Evolutionary conservation across 2,329 filamentous ascomycete genomes (phyloP).

Genomic region (Aspergillus thermomutatus): DNA sequence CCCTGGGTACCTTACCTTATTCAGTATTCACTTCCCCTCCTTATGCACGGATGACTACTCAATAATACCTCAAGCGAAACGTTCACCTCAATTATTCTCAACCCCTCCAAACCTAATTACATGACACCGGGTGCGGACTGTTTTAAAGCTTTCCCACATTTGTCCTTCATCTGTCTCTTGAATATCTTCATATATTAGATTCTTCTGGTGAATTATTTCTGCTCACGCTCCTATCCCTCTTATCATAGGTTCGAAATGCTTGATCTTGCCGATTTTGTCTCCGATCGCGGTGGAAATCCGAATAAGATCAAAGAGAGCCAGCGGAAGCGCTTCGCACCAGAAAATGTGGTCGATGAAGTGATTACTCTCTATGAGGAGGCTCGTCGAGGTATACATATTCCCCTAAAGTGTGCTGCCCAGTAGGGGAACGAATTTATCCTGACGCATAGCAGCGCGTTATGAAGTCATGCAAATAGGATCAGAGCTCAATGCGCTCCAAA

Average conservation of each 20-base stretch:
- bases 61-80: neutral
- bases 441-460: slow-evolving; percentile 59
- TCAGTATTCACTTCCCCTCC: neutral
- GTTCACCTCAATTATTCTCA: neutral
- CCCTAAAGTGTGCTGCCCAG: neutral
- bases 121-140: neutral
- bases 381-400: slow-evolving; percentile 59
- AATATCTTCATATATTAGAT: neutral
- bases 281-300: slow-evolving; percentile 85
- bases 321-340: slow-evolving; percentile 72
- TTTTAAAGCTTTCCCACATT: neutral
- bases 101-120: neutral
- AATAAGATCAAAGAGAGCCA: slow-evolving; percentile 91
- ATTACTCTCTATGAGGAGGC: slow-evolving; percentile 84
- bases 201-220: neutral
- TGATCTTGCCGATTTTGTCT: slow-evolving; percentile 74
- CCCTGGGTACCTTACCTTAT: neutral
- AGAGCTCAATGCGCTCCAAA: slow-evolving; percentile 84
- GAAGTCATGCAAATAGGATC: slow-evolving; percentile 74
- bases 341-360: slow-evolving; percentile 85
- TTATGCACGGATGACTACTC: neutral
- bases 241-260: slow-evolving; percentile 53
- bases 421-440: neutral
- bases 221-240: neutral
- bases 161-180: neutral